These are phyloP conservation scores for Saccharomyces hybrid DNA, from an alignment of 1,139 yeast genomes.

Conservation along the genomic window DNA sequence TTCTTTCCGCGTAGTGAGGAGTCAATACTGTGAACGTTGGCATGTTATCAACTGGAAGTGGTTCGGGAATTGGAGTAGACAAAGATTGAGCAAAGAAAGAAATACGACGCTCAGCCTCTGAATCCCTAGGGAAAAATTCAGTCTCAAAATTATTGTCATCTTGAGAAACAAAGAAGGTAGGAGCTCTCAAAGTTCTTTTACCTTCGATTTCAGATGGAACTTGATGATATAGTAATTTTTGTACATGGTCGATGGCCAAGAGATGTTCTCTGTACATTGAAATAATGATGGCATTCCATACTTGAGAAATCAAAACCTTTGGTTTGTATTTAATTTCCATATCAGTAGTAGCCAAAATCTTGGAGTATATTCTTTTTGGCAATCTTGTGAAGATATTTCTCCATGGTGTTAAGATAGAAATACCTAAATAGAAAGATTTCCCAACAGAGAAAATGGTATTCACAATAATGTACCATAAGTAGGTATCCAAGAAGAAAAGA, in stretches of 20 bases:
- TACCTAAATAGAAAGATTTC: conserved; percentile 96
- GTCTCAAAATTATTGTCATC: conserved; percentile 93
- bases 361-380: conserved; percentile 97
- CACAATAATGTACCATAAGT: conserved; percentile 94
- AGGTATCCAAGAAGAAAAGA: conserved; percentile 96
- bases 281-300: conserved; percentile 97
- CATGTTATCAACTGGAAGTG: conserved; percentile 98
- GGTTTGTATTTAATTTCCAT: conserved; percentile 99
- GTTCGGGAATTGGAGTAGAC: conserved; percentile 97
- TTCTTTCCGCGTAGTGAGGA: conserved; percentile 97
- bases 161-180: conserved; percentile 95
- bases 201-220: conserved; percentile 97
- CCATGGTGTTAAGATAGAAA: conserved; percentile 98
- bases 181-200: conserved; percentile 95
- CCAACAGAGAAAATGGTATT: conserved; percentile 95
- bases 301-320: conserved; percentile 93
- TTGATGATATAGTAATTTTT: conserved; percentile 91
- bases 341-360: conserved; percentile 94
- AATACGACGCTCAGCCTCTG: conserved; percentile 98
- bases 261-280: conserved; percentile 98
- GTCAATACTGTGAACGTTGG: conserved; percentile 96
- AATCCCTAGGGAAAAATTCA: conserved; percentile 91
- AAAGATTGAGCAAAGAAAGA: conserved; percentile 97
- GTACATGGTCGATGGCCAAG: conserved; percentile 96
- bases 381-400: conserved; percentile 94